phyloP scores from a whole-genome alignment of 352 stramenopile genomes.

The Phytophthora palmivora region DNA sequence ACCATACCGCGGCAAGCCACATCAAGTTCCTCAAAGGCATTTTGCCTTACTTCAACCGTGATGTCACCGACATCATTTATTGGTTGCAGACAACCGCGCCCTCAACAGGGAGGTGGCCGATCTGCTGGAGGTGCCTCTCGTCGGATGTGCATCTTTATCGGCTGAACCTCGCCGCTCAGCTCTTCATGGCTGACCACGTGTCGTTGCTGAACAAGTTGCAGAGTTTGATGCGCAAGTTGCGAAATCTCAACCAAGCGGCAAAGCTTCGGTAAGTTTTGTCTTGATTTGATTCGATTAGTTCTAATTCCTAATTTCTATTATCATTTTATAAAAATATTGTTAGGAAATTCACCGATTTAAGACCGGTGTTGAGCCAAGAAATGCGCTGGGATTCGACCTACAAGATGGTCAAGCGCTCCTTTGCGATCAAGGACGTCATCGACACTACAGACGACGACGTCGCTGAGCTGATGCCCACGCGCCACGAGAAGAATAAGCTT shows the following conservation, averaged over 20 bases:
- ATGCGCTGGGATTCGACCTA: slow-evolving; percentile 9
- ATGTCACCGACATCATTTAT: not conserved
- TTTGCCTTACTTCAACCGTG: not conserved
- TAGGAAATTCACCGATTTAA: not conserved
- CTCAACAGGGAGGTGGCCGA: not conserved
- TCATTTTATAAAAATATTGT: not conserved
- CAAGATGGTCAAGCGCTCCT: slow-evolving; percentile 14
- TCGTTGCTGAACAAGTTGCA: not conserved
- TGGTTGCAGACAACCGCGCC: not conserved
- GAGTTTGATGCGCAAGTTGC: slow-evolving; percentile 3
- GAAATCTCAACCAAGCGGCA: slow-evolving; percentile 1
- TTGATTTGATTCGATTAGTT: not conserved
- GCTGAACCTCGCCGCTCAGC: not conserved
- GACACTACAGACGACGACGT: slow-evolving; percentile 1
- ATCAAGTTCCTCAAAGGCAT: not conserved
- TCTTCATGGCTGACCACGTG: not conserved
- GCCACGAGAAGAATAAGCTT: slow-evolving; percentile 7
- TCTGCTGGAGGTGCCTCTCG: too few species aligned
- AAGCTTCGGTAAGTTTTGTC: slow-evolving; percentile 7
- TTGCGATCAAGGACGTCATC: slow-evolving; percentile 5
- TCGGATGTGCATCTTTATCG: not conserved
- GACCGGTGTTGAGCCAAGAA: not conserved
- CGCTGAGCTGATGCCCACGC: not conserved
- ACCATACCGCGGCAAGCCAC: not conserved
- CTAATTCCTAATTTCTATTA: not conserved